phyloP scores from a whole-genome alignment of 2,329 filamentous ascomycete species.

The Fusarium verrucosum region DNA sequence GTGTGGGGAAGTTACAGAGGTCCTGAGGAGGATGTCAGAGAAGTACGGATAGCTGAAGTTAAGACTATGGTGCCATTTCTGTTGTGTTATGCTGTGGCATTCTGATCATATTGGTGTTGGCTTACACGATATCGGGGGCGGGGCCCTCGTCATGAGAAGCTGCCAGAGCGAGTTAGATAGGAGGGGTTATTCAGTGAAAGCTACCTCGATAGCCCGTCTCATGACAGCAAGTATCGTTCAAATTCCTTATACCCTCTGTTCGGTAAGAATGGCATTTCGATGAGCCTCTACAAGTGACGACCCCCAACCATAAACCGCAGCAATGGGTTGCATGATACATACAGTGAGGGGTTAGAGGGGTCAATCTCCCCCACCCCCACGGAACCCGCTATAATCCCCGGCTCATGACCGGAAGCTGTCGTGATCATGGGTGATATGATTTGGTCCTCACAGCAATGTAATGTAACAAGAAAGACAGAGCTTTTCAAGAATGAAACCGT shows the following conservation, averaged over 20 bases:
- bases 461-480: background rate
- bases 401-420: constrained; percentile 13
- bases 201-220: too few species aligned
- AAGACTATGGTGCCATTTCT: background rate
- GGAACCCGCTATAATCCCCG: constrained; percentile 3
- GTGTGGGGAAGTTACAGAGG: constrained; percentile 14
- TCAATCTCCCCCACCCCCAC: constrained; percentile 29
- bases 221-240: constrained; percentile 1
- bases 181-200: background rate
- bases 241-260: background rate
- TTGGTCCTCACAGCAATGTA: background rate
- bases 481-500: background rate
- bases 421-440: constrained; percentile 1
- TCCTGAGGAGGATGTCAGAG: constrained; percentile 4
- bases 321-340: background rate
- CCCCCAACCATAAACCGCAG: constrained; percentile 27
- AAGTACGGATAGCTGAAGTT: background rate
- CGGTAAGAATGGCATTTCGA: background rate
- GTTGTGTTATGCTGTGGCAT: background rate
- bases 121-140: constrained; percentile 7
- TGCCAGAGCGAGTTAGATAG: constrained; percentile 22
- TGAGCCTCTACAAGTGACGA: background rate
- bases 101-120: background rate
- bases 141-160: constrained; percentile 2
- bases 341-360: constrained; percentile 27